phyloP scores from a whole-genome alignment of 2,329 filamentous ascomycete genomes.

The Parafenestella ontariensis region DNA sequence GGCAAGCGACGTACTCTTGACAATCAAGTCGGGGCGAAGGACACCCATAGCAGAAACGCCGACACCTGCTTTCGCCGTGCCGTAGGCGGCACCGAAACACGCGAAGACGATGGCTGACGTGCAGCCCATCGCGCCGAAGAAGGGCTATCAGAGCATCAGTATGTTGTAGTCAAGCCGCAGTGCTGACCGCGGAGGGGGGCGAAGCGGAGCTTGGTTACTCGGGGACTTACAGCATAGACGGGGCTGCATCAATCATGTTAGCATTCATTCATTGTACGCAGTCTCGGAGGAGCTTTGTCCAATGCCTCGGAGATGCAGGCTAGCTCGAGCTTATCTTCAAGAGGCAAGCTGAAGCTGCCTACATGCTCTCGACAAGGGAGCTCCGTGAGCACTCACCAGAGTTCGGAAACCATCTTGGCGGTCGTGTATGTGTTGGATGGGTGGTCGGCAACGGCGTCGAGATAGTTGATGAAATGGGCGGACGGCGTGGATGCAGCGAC shows the following conservation, averaged over 20 bases:
- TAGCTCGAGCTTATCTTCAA: constrained; percentile 45
- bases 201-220: constrained; percentile 21
- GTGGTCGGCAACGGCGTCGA: constrained; percentile 24
- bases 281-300: constrained; percentile 4
- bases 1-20: constrained; percentile 81
- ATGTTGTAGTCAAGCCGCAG: constrained; percentile 21
- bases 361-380: constrained; percentile 33
- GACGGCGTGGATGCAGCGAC: constrained; percentile 36
- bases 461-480: constrained; percentile 41
- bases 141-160: constrained; percentile 65
- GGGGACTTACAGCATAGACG: constrained; percentile 93
- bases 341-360: constrained; percentile 49
- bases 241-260: constrained; percentile 67
- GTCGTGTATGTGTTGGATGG: constrained; percentile 28
- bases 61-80: constrained; percentile 98
- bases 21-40: constrained; percentile 94
- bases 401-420: constrained; percentile 76
- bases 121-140: constrained; percentile 98
- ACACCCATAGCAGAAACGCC: constrained; percentile 99
- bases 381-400: constrained; percentile 71
- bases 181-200: constrained; percentile 31
- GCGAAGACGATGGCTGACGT: constrained; percentile 95
- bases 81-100: constrained; percentile 95
- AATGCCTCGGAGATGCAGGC: constrained; percentile 20
- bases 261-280: constrained; percentile 27